Percentiles rank a stretch among this genome's conserved stretches.
These are phyloP conservation scores for Phlebiopsis gigantea DNA, from an alignment of 768 basidiomycete species.

Conservation along the genomic window DNA sequence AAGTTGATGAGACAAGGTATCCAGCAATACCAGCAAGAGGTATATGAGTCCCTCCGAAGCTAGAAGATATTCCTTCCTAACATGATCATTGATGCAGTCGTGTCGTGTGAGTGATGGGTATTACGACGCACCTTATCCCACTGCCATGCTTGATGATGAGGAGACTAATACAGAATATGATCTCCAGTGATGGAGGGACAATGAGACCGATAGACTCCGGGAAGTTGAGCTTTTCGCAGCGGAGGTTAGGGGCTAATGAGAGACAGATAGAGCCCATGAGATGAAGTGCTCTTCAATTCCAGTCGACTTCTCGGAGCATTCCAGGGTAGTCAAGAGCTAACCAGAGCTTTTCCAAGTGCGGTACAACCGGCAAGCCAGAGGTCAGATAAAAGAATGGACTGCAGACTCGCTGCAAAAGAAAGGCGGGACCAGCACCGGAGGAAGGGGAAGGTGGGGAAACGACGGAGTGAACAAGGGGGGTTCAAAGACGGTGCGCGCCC, in stretches of 20 bases:
- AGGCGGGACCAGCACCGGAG: conserved; percentile 28
- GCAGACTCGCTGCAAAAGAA: conserved; percentile 43
- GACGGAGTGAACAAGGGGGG: conserved; percentile 14
- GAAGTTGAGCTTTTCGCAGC: conserved; percentile 51
- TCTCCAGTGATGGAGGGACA: conserved; percentile 60
- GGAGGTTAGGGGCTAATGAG: conserved; percentile 65
- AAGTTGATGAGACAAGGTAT: conserved; percentile 52
- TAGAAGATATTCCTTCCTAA: conserved; percentile 55
- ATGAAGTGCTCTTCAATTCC: not conserved
- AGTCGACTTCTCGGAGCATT: not conserved
- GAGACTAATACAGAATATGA: conserved; percentile 51
- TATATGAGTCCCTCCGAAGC: conserved; percentile 58
- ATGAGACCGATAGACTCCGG: conserved; percentile 46
- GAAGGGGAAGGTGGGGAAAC: conserved; percentile 15
- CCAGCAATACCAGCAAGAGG: conserved; percentile 52
- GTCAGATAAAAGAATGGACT: conserved; percentile 35
- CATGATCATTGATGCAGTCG: not conserved
- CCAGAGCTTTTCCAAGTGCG: conserved; percentile 31
- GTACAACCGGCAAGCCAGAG: conserved; percentile 14
- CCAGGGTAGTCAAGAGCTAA: conserved; percentile 5
- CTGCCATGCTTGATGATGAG: conserved; percentile 40
- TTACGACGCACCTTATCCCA: conserved; percentile 17
- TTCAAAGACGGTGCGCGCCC: not conserved
- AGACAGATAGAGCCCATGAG: conserved; percentile 56
- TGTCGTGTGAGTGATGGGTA: not conserved